Evolutionary conservation across 2,329 filamentous ascomycete genomes (phyloP), one percentile per base, ranked within the genome.

Genomic region (Fusarium nematophilum): DNA sequence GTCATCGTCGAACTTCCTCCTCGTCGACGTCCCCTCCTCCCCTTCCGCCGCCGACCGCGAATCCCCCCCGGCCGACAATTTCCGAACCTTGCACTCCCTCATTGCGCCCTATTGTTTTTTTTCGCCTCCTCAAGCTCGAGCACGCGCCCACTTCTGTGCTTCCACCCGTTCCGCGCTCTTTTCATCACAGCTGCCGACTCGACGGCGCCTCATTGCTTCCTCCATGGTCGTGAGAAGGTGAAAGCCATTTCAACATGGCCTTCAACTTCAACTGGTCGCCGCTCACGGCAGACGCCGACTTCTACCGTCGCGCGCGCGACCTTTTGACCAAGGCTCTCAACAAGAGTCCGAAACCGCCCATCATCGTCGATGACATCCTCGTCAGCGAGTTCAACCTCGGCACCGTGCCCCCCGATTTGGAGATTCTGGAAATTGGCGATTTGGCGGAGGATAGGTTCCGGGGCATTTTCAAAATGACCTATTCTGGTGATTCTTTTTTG

Each of bases 211-310:
- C 46, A 36, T 55, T 57, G 45, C 59, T 56, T 60, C 46, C 64
- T 68, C 63, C 65, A 78, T 78, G 75, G 67, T 71, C 57, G 62
- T 69, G 69, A 70, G 67, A 66, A 67, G 48, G 66, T 70, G 65
- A 72, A 65, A 62, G 79, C 78, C 78, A 80, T 79, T 77, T 79
- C 77, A 83, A 79, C 78, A 99, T 99, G 95, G 95, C 95, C 69
- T 99, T 99, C 90, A 98, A 98, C 84, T 99, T 99, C 91, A 98
- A 98, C 92, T 99, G 95, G 95, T 97, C 93, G 86, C 95, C 95
- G 73, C 85, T 99, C 66, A 95, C 96, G 80, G 94, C 94, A 73
- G 95, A 98, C 81, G 94, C 92, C 72, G 86, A 88, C 69, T 95
- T 95, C 78, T 94, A 94, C 79, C 87, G 90, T 74, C 90, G 93